phyloP scores from a whole-genome alignment of 2,329 filamentous ascomycete species.

The Colletotrichum abscissum region DNA sequence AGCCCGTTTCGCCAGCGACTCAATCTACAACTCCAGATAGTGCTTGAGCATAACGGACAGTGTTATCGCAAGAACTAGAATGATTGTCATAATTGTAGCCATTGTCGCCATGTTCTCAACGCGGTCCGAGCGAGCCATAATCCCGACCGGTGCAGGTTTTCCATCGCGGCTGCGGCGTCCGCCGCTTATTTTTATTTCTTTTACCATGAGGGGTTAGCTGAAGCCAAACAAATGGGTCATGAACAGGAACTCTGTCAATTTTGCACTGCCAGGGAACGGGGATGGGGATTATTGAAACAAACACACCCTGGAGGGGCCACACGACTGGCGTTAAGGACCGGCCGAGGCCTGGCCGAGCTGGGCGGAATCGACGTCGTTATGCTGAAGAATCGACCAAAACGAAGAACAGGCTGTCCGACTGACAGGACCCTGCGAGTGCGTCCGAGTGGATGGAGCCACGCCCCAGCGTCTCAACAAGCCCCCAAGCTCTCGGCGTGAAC shows the following conservation, averaged over 20 bases:
- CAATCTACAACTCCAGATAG: not conserved
- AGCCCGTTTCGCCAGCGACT: not conserved
- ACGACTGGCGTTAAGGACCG: constrained; percentile 24
- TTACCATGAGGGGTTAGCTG: constrained; percentile 29
- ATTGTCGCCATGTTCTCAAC: constrained; percentile 6
- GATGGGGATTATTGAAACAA: constrained; percentile 21
- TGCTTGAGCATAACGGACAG: not conserved
- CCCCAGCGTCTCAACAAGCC: not conserved
- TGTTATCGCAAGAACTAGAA: not conserved
- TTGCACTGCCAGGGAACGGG: constrained; percentile 15
- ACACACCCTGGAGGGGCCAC: constrained; percentile 15
- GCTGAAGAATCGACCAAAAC: constrained; percentile 29
- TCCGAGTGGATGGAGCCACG: constrained; percentile 26
- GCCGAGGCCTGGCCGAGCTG: constrained; percentile 31
- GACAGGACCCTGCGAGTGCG: constrained; percentile 26
- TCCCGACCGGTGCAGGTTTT: constrained; percentile 3
- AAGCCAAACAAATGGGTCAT: constrained; percentile 20
- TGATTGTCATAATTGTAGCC: not conserved
- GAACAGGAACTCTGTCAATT: constrained; percentile 7
- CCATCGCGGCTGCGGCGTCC: constrained; percentile 32
- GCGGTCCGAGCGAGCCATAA: constrained; percentile 26
- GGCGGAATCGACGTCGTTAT: constrained; percentile 16
- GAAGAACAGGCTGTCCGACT: not conserved
- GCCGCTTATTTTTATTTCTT: not conserved
- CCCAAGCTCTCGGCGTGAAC: not conserved